Conservation (phyloP, 805 yeast genomes). For the Yarrowia deformans region DNA sequence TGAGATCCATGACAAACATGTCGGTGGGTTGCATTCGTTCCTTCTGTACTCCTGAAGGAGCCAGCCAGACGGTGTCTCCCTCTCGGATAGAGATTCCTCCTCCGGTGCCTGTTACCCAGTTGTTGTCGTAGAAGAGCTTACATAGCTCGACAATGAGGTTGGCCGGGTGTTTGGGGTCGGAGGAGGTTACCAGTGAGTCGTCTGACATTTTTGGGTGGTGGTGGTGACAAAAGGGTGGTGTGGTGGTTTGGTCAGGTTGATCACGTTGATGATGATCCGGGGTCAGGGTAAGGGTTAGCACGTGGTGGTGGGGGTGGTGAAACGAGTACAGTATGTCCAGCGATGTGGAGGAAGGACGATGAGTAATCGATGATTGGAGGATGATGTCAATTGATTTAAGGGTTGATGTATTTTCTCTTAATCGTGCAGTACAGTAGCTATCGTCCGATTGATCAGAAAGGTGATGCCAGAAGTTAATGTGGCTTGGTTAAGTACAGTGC, state of each 20-base stretch:
- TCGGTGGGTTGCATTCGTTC: slow-evolving; percentile 84
- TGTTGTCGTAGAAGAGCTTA: slow-evolving; percentile 73
- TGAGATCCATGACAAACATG: slow-evolving; percentile 75
- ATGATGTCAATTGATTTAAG: too few relatives aligned
- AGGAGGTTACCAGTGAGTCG: slow-evolving; percentile 18
- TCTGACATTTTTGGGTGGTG: not conserved
- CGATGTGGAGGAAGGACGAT: not conserved
- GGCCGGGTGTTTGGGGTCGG: slow-evolving; percentile 77
- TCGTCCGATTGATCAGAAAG: not conserved
- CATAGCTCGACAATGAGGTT: slow-evolving; percentile 84
- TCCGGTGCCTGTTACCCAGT: slow-evolving; percentile 96
- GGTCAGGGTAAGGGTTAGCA: slow-evolving; percentile 21
- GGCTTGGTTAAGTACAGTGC: slow-evolving; percentile 3
- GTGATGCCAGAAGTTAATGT: not conserved
- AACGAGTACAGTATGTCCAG: slow-evolving; percentile 10
- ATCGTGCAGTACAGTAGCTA: too few relatives aligned
- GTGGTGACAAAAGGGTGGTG: too few relatives aligned
- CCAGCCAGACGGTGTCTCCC: slow-evolving; percentile 66
- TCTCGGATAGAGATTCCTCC: slow-evolving; percentile 87
- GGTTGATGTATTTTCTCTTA: too few relatives aligned
- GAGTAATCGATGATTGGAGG: not conserved
- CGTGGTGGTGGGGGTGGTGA: not conserved
- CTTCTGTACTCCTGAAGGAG: slow-evolving; percentile 97
- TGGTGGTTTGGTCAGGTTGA: too few relatives aligned
- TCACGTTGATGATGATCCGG: too few relatives aligned